Evolutionary conservation across 192 early-diverging fungal genomes (phyloP).

Genomic region (Diversispora epigaea): DNA sequence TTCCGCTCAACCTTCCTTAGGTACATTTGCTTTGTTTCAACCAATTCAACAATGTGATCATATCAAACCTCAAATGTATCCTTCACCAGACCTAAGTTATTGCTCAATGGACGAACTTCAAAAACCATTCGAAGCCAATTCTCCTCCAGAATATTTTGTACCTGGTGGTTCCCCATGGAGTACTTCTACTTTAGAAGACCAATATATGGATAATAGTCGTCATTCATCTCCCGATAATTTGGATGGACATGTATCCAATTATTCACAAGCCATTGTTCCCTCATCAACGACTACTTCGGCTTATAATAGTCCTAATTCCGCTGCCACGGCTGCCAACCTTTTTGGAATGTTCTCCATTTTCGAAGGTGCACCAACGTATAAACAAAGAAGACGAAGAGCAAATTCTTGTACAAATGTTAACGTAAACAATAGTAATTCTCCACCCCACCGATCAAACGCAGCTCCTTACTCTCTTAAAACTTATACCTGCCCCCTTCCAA

Average conservation of each 20-base stretch:
- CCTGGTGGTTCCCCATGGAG: conserved; percentile 7
- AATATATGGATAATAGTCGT: conserved; percentile 18
- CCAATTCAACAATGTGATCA: conserved; percentile 23
- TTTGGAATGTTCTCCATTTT: conserved; percentile 63
- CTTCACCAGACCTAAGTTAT: conserved; percentile 31
- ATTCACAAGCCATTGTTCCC: conserved; percentile 27
- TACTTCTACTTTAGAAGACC: conserved; percentile 8
- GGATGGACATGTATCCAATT: conserved; percentile 40
- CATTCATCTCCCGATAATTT: conserved; percentile 44
- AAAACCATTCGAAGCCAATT: conserved; percentile 12
- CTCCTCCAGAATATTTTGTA: conserved; percentile 9
- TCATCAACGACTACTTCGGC: conserved; percentile 24
- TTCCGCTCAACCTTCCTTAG: conserved; percentile 9
- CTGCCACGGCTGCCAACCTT: conserved; percentile 42
- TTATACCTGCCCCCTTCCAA: conserved; percentile 53
- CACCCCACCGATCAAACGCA: conserved; percentile 29
- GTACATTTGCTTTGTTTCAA: conserved; percentile 28
- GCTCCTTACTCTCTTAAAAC: conserved; percentile 37
- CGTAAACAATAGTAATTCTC: conserved; percentile 18
- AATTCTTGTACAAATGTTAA: conserved; percentile 42
- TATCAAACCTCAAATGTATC: conserved; percentile 22
- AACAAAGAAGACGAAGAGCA: conserved; percentile 65
- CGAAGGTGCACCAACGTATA: conserved; percentile 71
- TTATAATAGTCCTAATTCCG: conserved; percentile 29
- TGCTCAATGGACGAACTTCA: conserved; percentile 29